phyloP scores from a whole-genome alignment of 139 green algal species.

The Zygnema circumcarinatum region DNA sequence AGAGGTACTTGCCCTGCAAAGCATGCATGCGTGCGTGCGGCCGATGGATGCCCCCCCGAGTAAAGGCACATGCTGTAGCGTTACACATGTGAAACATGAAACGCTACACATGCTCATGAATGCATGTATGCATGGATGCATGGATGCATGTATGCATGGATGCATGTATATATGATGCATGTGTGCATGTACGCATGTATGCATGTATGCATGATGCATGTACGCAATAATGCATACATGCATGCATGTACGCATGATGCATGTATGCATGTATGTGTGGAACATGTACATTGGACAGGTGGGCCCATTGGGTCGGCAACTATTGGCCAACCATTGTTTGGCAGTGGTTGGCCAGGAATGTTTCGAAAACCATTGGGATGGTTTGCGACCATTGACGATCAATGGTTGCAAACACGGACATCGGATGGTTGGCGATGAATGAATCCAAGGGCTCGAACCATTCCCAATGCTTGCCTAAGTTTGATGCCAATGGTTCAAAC shows the following conservation, averaged over 20 bases:
- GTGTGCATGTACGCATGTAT: not conserved
- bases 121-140: not conserved
- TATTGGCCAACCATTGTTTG: too few relatives aligned
- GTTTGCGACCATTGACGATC: not conserved
- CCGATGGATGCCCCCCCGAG: too few relatives aligned
- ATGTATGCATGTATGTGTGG: not conserved
- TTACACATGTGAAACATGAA: not conserved
- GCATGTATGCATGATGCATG: not conserved
- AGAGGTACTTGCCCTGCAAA: constrained; percentile 42
- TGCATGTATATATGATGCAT: not conserved
- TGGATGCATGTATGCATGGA: not conserved
- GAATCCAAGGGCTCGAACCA: not conserved
- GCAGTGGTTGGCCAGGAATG: too few relatives aligned
- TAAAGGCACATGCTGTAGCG: not conserved
- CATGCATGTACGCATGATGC: not conserved
- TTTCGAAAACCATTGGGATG: too few relatives aligned
- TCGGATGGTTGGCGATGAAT: not conserved
- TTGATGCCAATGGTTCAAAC: not conserved
- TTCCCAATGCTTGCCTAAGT: not conserved
- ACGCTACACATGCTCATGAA: not conserved
- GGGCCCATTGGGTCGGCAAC: too few relatives aligned
- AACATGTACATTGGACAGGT: too few relatives aligned
- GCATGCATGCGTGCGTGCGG: too few relatives aligned
- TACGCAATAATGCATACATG: not conserved
- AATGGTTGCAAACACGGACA: not conserved